Evolutionary conservation across 805 yeast species (phyloP).

Genomic region (Teunomyces lycoperdinae): DNA sequence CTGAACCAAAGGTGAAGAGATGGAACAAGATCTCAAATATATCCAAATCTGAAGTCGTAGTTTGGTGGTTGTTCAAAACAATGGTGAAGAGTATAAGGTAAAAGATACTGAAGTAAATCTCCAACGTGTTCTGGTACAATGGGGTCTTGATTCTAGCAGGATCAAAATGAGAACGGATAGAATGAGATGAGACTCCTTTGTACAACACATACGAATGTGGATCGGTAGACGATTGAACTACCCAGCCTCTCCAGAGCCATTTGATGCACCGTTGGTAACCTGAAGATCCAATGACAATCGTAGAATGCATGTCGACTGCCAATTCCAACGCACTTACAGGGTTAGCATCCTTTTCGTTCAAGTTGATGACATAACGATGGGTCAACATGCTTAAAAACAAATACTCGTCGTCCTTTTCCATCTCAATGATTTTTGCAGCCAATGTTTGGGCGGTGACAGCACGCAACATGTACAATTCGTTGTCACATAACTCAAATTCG

Average conservation of each 20-base stretch:
- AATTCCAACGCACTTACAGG: conserved; percentile 79
- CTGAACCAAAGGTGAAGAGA: conserved; percentile 62
- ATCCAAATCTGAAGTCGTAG: conserved; percentile 29
- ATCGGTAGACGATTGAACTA: conserved; percentile 67
- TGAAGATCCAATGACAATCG: conserved; percentile 69
- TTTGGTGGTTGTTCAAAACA: conserved; percentile 58
- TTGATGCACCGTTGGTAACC: conserved; percentile 85
- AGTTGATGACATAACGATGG: conserved; percentile 65
- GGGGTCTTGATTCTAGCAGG: conserved; percentile 87
- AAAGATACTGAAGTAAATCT: conserved; percentile 62
- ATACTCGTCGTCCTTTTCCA: conserved; percentile 54
- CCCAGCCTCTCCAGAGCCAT: conserved; percentile 96
- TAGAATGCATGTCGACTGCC: conserved; percentile 82
- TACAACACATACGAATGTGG: conserved; percentile 68
- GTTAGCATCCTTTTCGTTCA: conserved; percentile 56
- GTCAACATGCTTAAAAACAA: conserved; percentile 74
- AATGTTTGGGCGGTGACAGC: conserved; percentile 70
- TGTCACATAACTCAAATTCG: conserved; percentile 61
- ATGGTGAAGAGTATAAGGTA: conserved; percentile 62
- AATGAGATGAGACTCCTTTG: conserved; percentile 54
- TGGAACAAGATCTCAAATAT: conserved; percentile 56
- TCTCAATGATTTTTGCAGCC: conserved; percentile 69
- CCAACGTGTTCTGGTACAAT: conserved; percentile 71
- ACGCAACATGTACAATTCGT: conserved; percentile 57
- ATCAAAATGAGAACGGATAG: conserved; percentile 62